A percentile compares a stretch with the other conserved stretches of the same genome.
Conservation (phyloP, 768 basidiomycete genomes). For the Daedaleopsis nitida region DNA sequence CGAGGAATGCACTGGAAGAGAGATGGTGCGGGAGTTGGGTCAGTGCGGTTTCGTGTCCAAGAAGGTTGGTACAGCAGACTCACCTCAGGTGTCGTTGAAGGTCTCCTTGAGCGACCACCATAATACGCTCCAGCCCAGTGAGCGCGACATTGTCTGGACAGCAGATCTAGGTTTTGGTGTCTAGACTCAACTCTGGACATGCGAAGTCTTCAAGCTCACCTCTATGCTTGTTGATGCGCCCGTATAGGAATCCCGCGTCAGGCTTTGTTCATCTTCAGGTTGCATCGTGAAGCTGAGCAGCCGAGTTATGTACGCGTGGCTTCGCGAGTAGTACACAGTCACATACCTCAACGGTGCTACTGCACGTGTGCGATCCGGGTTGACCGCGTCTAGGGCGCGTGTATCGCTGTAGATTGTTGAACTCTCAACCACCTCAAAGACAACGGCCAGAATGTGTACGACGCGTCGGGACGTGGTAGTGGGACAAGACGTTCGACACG, state of each 20-base stretch:
- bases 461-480: no score
- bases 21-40: neutral
- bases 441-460: no score
- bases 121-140: conserved; percentile 67
- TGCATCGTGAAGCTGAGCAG: neutral
- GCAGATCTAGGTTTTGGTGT: conserved; percentile 1
- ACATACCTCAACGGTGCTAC: no score
- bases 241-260: conserved; percentile 15
- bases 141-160: conserved; percentile 43
- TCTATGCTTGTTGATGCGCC: conserved; percentile 16
- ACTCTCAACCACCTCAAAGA: no score
- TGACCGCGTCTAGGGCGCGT: no score
- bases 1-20: conserved; percentile 60
- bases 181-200: neutral
- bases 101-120: conserved; percentile 70
- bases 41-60: neutral
- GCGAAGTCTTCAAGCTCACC: neutral
- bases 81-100: conserved; percentile 70
- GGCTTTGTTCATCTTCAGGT: neutral
- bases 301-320: no score
- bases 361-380: no score
- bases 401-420: no score
- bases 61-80: neutral
- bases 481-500: no score
- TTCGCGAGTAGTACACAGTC: no score